These are phyloP conservation scores for Wickerhamiella nectarea DNA, from an alignment of 805 yeast species.

Conservation along the genomic window DNA sequence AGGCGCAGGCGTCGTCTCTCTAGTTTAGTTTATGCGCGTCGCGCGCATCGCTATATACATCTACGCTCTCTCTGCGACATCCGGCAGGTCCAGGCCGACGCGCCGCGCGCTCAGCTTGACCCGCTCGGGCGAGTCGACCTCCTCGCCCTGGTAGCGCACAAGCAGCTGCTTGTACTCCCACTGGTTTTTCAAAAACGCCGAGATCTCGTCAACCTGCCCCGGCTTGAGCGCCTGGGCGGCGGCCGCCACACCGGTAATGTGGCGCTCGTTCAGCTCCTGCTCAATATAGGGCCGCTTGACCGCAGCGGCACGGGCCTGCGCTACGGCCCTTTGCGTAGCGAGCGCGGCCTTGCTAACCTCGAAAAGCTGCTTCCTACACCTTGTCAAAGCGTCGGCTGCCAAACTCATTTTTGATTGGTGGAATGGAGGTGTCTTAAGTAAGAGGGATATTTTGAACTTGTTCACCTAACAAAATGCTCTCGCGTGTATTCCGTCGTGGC, in stretches of 20 bases:
- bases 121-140: slow-evolving; percentile 63
- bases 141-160: slow-evolving; percentile 73
- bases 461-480: background rate
- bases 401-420: slow-evolving; percentile 7
- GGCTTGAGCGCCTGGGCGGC: background rate
- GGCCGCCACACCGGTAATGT: slow-evolving; percentile 2
- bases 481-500: slow-evolving; percentile 10
- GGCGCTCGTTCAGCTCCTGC: slow-evolving; percentile 3
- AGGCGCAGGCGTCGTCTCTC: too few relatives aligned
- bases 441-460: background rate
- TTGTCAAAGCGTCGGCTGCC: background rate
- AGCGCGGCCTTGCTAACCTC: background rate
- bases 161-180: slow-evolving; percentile 63
- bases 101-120: slow-evolving; percentile 67
- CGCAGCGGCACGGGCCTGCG: slow-evolving; percentile 1
- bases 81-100: slow-evolving; percentile 56
- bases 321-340: background rate
- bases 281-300: background rate
- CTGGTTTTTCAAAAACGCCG: slow-evolving; percentile 54
- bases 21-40: background rate
- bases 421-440: background rate
- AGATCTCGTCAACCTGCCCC: slow-evolving; percentile 33
- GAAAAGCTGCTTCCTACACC: background rate
- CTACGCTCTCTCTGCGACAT: too few relatives aligned
- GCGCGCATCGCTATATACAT: too few relatives aligned